Evolutionary conservation across 805 yeast genomes (phyloP).

Genomic region (Yamadazyma kitorensis): DNA sequence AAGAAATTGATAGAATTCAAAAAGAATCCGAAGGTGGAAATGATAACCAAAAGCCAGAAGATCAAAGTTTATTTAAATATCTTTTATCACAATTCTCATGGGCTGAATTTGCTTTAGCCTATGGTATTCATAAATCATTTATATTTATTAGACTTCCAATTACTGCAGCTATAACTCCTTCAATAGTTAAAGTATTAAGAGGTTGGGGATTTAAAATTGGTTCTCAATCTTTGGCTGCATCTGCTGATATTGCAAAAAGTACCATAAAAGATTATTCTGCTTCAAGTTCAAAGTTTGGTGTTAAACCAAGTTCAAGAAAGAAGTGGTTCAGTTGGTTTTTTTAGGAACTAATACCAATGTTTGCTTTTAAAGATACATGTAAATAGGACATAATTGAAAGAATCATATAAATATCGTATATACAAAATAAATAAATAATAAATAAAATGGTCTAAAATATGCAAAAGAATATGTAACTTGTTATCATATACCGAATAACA

Average conservation of each 20-base stretch:
- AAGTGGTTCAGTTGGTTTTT: conserved; percentile 63
- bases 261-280: conserved; percentile 42
- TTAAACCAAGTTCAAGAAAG: conserved; percentile 47
- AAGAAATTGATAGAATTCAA: conserved; percentile 31
- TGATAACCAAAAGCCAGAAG: too few relatives aligned
- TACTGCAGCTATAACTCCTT: conserved; percentile 90
- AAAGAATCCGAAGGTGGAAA: conserved; percentile 15
- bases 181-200: conserved; percentile 61
- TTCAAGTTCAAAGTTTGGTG: conserved; percentile 48
- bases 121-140: conserved; percentile 87
- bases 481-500: conserved; percentile 52
- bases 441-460: conserved; percentile 1
- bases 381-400: conserved; percentile 3
- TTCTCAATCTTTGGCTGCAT: conserved; percentile 41
- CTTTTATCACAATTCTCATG: conserved; percentile 45
- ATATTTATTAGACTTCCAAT: conserved; percentile 82
- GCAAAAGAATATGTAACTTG: conserved; percentile 9
- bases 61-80: conserved; percentile 9
- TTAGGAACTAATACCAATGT: conserved; percentile 19
- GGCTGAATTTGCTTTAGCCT: conserved; percentile 88
- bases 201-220: conserved; percentile 82
- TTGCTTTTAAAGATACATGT: not conserved
- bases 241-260: conserved; percentile 31
- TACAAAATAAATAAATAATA: conserved; percentile 4
- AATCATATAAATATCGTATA: conserved; percentile 6